Percentiles rank a stretch among this genome's conserved stretches.
These are phyloP conservation scores for Aspergillus brasiliensis DNA, from an alignment of 2,329 filamentous ascomycete species.

Conservation along the genomic window DNA sequence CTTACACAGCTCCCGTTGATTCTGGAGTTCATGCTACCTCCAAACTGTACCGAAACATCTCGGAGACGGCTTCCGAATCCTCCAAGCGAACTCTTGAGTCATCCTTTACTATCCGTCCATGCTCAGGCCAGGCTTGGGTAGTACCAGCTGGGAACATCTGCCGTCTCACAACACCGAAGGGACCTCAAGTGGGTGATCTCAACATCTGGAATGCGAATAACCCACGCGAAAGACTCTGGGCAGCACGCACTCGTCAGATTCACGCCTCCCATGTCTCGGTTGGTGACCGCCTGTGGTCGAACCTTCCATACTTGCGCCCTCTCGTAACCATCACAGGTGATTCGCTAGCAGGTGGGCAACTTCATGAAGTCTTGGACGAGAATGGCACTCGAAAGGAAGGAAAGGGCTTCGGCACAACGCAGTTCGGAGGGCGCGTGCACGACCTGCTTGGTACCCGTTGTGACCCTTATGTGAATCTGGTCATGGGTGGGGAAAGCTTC, in stretches of 20 bases:
- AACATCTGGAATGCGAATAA: conserved; percentile 80
- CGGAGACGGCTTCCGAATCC: conserved; percentile 34
- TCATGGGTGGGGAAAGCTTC: conserved; percentile 71
- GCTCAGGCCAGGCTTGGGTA: conserved; percentile 72
- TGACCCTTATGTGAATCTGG: conserved; percentile 78
- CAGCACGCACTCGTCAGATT: conserved; percentile 74
- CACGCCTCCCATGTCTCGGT: conserved; percentile 73
- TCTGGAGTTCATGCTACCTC: conserved; percentile 41
- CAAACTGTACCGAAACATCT: conserved; percentile 40
- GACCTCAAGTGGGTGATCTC: conserved; percentile 79
- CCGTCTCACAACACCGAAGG: conserved; percentile 72
- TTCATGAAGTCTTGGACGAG: conserved; percentile 38
- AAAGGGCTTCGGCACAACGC: conserved; percentile 39
- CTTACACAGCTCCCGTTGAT: conserved; percentile 40
- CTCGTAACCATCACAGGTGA: conserved; percentile 71
- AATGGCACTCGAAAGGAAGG: conserved; percentile 35
- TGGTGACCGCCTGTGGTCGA: conserved; percentile 75
- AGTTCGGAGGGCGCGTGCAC: conserved; percentile 69
- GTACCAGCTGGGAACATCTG: conserved; percentile 69
- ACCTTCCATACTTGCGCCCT: conserved; percentile 74
- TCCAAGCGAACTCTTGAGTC: conserved; percentile 35
- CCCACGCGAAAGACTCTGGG: conserved; percentile 81
- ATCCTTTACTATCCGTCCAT: conserved; percentile 68
- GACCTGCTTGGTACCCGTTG: conserved; percentile 81
- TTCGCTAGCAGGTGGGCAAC: conserved; percentile 53